Evolutionary conservation across 805 yeast genomes (phyloP), one percentile per base, ranked within the genome.

Genomic region (Barnettozyma siamensis): DNA sequence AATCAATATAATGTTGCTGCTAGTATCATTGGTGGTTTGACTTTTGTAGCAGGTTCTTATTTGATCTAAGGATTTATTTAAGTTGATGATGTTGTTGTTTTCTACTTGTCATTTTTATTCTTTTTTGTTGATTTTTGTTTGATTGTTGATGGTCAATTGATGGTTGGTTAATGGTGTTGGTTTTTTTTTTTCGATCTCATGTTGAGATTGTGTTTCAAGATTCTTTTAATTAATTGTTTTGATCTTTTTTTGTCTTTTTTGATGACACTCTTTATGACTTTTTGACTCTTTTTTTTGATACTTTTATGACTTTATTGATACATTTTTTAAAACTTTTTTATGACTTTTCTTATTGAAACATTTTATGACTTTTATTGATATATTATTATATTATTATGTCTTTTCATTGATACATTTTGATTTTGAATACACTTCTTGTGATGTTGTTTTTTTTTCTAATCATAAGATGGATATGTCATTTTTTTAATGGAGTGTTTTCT

Each of bases 11-110:
- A 32, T 15, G 31, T 21, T 6, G 32, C 31, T 30, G 33, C 33
- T 18, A 40, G 38, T 31, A 29, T 37, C 13, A 17, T 35, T 19
- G 34, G 36, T 35, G 43, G 41, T 33, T 21, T 45, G 19, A 41
- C 39, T 17, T 39, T 34, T 6, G 36, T 37, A 16, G 36, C 28
- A 18, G 50, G 44, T 43, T 47, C 47, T 33, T 31, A 45, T 7
- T 43, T 48, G 33, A 40, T 48, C 35, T 48, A 37, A 28, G 4
- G 27, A 32, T 18, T 19, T n/a, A 13, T n/a, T n/a, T n/a, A 27
- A 15, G 20, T 12, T 15, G 16, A 15, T 3, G 9, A 15, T 17
- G 11, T 19, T 10, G 7, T 7, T 19, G 7, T 13, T n/a, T 13
- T 32, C n/a, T 26, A 12, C 9, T 34, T 17, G 13, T 16, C 9